Conservation (phyloP, 768 basidiomycete genomes). For the Sutorius australiensis region DNA sequence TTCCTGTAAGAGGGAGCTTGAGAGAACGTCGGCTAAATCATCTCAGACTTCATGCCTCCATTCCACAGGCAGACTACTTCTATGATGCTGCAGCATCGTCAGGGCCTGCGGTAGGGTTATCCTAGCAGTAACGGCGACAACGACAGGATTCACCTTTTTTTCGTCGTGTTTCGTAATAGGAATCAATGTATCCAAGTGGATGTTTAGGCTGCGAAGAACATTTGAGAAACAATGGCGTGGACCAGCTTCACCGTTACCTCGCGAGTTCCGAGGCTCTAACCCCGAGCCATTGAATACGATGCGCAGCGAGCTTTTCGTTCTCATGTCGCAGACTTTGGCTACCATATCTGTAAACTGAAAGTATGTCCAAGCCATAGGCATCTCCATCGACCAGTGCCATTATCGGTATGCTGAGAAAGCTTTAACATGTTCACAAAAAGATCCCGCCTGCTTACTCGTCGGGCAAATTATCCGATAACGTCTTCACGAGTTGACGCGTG, state of each 20-base stretch:
- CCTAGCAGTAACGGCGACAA: not conserved
- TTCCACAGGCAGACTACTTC: slow-evolving; percentile 42
- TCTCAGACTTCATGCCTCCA: slow-evolving; percentile 58
- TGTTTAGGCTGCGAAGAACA: slow-evolving; percentile 45
- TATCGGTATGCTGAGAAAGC: slow-evolving; percentile 60
- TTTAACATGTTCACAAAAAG: not conserved
- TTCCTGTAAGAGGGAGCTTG: slow-evolving; percentile 44
- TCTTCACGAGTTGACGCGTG: slow-evolving; percentile 79
- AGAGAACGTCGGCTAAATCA: not conserved
- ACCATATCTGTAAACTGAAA: slow-evolving; percentile 83
- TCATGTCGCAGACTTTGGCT: slow-evolving; percentile 71
- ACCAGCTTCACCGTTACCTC: slow-evolving; percentile 38
- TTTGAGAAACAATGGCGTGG: not conserved
- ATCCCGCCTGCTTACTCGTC: slow-evolving; percentile 39
- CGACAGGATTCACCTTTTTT: slow-evolving; percentile 53
- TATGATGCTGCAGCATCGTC: slow-evolving; percentile 50
- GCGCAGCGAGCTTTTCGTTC: slow-evolving; percentile 59
- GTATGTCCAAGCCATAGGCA: slow-evolving; percentile 88
- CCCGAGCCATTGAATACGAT: slow-evolving; percentile 77
- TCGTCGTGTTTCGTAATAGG: slow-evolving; percentile 70
- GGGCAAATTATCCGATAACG: slow-evolving; percentile 64
- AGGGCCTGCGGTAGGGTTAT: slow-evolving; percentile 49
- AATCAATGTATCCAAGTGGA: slow-evolving; percentile 59
- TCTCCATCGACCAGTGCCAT: slow-evolving; percentile 85
- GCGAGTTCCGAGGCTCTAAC: slow-evolving; percentile 65